Conservation (phyloP, 2,329 filamentous ascomycete species). For the Pestalotiopsis sp. region DNA sequence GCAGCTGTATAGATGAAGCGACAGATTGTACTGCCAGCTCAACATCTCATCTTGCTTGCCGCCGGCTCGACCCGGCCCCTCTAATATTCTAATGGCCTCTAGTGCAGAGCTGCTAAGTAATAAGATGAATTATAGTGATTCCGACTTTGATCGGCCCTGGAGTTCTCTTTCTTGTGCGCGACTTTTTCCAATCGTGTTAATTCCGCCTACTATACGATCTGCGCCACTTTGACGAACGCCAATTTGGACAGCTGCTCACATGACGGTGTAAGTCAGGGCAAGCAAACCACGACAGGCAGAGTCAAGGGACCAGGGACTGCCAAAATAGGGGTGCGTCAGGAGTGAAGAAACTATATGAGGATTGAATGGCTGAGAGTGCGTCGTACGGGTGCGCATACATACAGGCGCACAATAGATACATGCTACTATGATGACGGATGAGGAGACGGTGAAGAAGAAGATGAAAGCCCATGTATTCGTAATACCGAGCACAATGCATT, state of each 20-base stretch:
- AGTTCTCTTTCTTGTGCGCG: background rate
- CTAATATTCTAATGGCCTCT: background rate
- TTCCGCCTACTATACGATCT: background rate
- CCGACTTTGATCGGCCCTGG: background rate
- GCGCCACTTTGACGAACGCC: background rate
- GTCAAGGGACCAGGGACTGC: background rate
- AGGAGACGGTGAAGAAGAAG: too few species aligned
- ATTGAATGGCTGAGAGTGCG: too few species aligned
- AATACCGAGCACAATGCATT: background rate
- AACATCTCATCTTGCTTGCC: background rate
- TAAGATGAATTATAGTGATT: background rate
- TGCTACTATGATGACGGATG: too few species aligned
- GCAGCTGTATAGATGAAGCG: background rate
- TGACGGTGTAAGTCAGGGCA: background rate
- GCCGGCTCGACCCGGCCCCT: slow-evolving; percentile 1
- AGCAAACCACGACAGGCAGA: background rate
- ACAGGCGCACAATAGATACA: too few species aligned
- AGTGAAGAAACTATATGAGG: too few species aligned
- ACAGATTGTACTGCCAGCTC: background rate
- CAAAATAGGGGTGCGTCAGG: too few species aligned
- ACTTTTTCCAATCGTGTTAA: background rate
- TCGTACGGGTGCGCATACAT: too few species aligned
- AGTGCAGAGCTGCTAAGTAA: background rate
- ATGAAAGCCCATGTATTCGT: background rate
- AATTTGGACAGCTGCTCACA: background rate